Base-by-base conservation (phyloP, 169 alveolate genomes). In the Cystoisospora suis region DNA sequence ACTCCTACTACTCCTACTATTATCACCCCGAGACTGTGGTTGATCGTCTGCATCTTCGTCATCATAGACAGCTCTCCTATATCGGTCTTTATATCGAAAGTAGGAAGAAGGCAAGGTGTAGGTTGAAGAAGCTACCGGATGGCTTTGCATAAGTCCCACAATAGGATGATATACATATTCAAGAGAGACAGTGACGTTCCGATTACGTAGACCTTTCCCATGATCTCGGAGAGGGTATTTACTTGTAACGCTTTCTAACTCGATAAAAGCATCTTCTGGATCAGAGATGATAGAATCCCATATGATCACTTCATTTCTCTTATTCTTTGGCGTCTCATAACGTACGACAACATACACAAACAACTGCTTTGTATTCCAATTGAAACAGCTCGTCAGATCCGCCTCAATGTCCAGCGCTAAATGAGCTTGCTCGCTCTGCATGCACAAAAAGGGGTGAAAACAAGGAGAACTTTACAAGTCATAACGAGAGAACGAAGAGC, bases 311-410 rank as follows among this genome's bases (percentile, higher is more conserved):
- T 86, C 87, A 80, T 93, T 93, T 6, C 81, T 34, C 83, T 65
- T 32, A 59, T 90, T 46, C 87, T 86, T 49, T n/a, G 90, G 89
- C 72, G 90, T 90, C 53, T 91, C 90, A 85, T 93, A 93, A 32
- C 87, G 59, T 29, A 87, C 95, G 23, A 77, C 85, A 23, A 93
- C 90, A 69, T 86, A 93, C 29, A 91, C 69, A 47, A 88, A 93
- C 61, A 93, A 61, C 91, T 91, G 95, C 49, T 93, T 91, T 40
- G 94, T 90, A 72, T 93, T 93, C 95, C 95, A 93, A 49, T 91
- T 88, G 42, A 89, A 85, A 0, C 61, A 56, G 12, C 91, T 85
- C 40, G 90, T 47, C 46, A 93, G 91, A 45, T 91, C 92, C 6
- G 93, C 93, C 79, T 91, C 49, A 6, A 93, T 88, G 88, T 93